These are phyloP conservation scores for Parsonsia alboflavescens DNA, from an alignment of 257 asterid genomes.

Conservation along the genomic window DNA sequence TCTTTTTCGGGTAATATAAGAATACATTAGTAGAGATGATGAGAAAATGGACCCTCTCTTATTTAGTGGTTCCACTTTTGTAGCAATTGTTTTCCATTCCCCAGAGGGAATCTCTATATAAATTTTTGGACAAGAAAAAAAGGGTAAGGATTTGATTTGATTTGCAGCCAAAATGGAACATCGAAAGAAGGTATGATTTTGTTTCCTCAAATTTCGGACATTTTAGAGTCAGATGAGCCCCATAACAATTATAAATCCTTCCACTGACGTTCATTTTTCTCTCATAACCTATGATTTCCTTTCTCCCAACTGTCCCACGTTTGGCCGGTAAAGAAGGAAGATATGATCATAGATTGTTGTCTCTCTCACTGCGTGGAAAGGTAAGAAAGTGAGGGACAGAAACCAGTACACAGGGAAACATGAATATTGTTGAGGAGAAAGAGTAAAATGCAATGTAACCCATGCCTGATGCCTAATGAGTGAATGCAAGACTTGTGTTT, in stretches of 20 bases:
- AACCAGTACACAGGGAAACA: background rate
- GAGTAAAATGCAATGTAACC: background rate
- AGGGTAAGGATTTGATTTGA: background rate
- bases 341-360: slow-evolving; percentile 9
- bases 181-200: slow-evolving; percentile 23
- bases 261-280: background rate
- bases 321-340: slow-evolving; percentile 12
- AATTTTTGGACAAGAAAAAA: background rate
- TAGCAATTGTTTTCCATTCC: background rate
- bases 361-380: background rate
- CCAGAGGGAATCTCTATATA: slow-evolving; percentile 1
- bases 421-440: too few relatives aligned
- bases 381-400: background rate
- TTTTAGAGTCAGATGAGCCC: slow-evolving; percentile 1
- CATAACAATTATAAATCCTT: slow-evolving; percentile 2
- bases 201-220: slow-evolving; percentile 19
- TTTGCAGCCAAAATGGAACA: background rate
- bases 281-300: slow-evolving; percentile 5
- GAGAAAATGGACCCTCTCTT: slow-evolving; percentile 4
- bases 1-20: background rate
- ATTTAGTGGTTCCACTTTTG: background rate
- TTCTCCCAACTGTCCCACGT: slow-evolving; percentile 1
- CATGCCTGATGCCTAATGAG: slow-evolving; percentile 32
- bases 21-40: background rate
- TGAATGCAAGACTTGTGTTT: background rate